Conservation (phyloP, 345 rosid genomes). For the Stellera chamaejasme region DNA sequence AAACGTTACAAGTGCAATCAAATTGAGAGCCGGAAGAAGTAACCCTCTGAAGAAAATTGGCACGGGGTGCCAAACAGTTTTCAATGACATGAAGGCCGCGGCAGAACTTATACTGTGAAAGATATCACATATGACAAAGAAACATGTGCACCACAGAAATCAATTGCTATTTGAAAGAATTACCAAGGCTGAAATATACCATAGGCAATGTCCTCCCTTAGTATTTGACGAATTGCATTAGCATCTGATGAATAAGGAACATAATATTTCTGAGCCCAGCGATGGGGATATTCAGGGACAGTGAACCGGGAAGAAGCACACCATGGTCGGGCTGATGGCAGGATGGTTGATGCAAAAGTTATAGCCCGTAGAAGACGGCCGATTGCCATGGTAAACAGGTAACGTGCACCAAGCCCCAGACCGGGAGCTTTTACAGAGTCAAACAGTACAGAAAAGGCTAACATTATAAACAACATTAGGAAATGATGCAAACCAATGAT, state of each 20-base stretch:
- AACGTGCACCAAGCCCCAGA: constrained; percentile 83
- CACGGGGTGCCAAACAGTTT: neutral
- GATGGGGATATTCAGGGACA: constrained; percentile 72
- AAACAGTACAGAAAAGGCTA: constrained; percentile 84
- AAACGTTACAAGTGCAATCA: neutral
- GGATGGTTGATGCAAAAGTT: constrained; percentile 74
- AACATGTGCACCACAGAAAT: neutral
- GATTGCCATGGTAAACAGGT: constrained; percentile 85
- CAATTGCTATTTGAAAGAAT: neutral
- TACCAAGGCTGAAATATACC: constrained; percentile 27
- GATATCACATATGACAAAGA: neutral
- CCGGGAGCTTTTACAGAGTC: constrained; percentile 83
- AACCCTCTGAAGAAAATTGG: neutral
- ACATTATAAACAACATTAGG: constrained; percentile 82
- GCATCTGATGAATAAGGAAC: constrained; percentile 78
- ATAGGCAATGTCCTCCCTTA: constrained; percentile 51
- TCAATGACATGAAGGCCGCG: no score
- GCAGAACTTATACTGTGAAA: neutral
- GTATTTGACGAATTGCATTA: constrained; percentile 49
- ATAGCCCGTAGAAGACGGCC: constrained; percentile 93
- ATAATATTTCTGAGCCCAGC: constrained; percentile 85
- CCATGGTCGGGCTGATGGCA: constrained; percentile 96
- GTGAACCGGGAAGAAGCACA: constrained; percentile 66
- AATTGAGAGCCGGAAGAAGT: neutral
- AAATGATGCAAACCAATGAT: constrained; percentile 79